Evolutionary conservation across 2,329 filamentous ascomycete species (phyloP), one percentile per base, ranked within the genome.

Genomic region (Diaporthe sp.): DNA sequence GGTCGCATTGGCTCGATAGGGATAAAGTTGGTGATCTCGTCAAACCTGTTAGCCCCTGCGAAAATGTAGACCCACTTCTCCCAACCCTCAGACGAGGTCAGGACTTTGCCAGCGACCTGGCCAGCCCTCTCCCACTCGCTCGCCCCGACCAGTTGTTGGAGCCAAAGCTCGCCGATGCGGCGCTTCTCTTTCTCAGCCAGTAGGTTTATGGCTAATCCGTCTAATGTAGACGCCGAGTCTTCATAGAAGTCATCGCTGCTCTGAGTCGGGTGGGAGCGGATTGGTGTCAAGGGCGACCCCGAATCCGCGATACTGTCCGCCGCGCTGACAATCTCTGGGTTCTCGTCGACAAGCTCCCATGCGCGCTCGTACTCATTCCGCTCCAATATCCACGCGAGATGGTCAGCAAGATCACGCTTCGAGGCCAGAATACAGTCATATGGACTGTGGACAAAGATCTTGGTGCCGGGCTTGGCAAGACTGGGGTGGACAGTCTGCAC

Each of bases 1-100:
- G 96, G 96, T 39, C 90, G 91, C 82, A 97, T 89, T n/a, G 92
- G 91, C 72, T 92, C 90, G 1, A 91, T 92, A 0, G 97, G 97
- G 42, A 99, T 94, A 80, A 94, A 92, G 49, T 94, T 90, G 7
- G 94, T 94, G 76, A 99, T 98, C 79, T 98, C 96, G 82, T 98
- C 95, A 79, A 98, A 95, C 81, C 92, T 95, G 78, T 94, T 90
- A 3, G 94, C 94, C 55, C 95, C 93, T 10, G 95, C 95, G 84
- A 99, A 99, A 0, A 91, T 93, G 91, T 94, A 97, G 7, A 97
- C 94, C 95, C 96, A 98, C 80, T 97, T 95, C 85, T 98, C 96
- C 97, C 97, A 99, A 79, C 93, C 88, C 65, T 93, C 89, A 1
- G 95, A 92, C 1, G 93, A 95, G 58, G 92, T 92, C 1, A 99